Evolutionary conservation across 1,284 basidiomycete species (phyloP), one percentile per base, ranked within the genome.

Genomic region (Malassezia globosa): DNA sequence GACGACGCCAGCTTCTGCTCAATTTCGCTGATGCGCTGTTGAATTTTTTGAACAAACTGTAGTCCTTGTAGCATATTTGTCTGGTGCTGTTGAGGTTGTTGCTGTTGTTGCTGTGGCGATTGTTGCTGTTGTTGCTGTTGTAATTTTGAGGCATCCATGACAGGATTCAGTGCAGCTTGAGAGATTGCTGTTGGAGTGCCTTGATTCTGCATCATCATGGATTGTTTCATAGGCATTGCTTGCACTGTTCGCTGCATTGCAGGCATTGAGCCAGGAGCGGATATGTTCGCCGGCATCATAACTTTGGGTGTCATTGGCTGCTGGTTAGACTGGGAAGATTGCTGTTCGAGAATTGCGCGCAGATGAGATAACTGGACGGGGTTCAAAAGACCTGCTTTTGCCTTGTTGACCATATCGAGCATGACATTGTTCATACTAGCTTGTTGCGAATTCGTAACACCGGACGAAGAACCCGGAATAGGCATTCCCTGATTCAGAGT

Each of bases 21-120:
- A 19, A 63, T 55, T 16, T 62, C 60, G 4, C 45, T 51, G 41
- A 63, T 54, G n/a, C 55, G 56, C 37, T 60, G 62, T 25, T 64
- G 60, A 45, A 64, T 53, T 10, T 58, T 54, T 11, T 58, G 62
- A 35, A 59, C 36, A 11, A 64, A 60, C 23, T 64, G 59, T 40
- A 59, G 46, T 41, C 53, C 51, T 53, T 24, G 54, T 42, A 34
- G 43, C 45, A 26, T 46, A 29, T 35, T 54, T 46, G 37, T 52
- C 49, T 10, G 51, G 11, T 31, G 29, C 16, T 31, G 29, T 11
- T 11, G 29, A 11, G 11, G 29, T 16, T 31, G 29, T 31, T n/a
- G n/a, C 16, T 31, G 29, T 31, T 31, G 29, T 11, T 11, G 29
- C 29, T 31, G 29, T 16, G 11, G 29, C 16, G 16, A 11, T 11